These are phyloP conservation scores for Cylindrodendrum hubeiense DNA, from an alignment of 2,329 filamentous ascomycete genomes.

Conservation along the genomic window DNA sequence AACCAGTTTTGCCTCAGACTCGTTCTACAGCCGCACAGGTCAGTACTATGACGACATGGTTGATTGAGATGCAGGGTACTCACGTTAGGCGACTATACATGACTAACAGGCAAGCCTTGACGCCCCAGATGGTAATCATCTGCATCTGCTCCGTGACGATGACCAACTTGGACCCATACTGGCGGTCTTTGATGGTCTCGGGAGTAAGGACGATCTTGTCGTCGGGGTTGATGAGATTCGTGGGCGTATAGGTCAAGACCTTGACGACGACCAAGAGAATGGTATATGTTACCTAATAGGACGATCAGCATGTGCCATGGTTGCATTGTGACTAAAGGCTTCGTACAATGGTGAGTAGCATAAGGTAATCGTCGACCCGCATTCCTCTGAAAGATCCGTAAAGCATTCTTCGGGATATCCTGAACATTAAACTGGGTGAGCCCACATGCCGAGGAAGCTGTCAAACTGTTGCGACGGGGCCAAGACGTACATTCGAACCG, in stretches of 20 bases:
- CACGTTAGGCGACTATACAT: constrained; percentile 66
- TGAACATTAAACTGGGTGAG: constrained; percentile 29
- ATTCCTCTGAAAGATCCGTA: constrained; percentile 60
- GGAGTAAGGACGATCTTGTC: constrained; percentile 61
- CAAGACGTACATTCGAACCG: constrained; percentile 52
- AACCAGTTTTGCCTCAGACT: constrained; percentile 57
- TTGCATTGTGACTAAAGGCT: not conserved
- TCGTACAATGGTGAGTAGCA: constrained; percentile 63
- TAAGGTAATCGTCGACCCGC: constrained; percentile 66
- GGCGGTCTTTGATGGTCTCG: constrained; percentile 54
- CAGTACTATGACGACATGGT: accelerated
- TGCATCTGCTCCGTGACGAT: constrained; percentile 72
- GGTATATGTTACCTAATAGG: constrained; percentile 32
- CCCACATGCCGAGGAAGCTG: not conserved
- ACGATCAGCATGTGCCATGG: not conserved
- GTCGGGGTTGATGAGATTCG: constrained; percentile 67
- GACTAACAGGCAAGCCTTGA: constrained; percentile 66
- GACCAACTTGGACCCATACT: constrained; percentile 70
- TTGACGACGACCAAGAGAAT: constrained; percentile 38
- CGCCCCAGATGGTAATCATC: constrained; percentile 66
- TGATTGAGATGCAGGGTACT: constrained; percentile 29
- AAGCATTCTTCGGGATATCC: constrained; percentile 52
- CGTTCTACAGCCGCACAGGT: constrained; percentile 41
- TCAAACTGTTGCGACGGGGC: not conserved
- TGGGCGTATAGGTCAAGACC: constrained; percentile 55